phyloP scores from a whole-genome alignment of 768 basidiomycete species.

The Lactarius sanguifluus region DNA sequence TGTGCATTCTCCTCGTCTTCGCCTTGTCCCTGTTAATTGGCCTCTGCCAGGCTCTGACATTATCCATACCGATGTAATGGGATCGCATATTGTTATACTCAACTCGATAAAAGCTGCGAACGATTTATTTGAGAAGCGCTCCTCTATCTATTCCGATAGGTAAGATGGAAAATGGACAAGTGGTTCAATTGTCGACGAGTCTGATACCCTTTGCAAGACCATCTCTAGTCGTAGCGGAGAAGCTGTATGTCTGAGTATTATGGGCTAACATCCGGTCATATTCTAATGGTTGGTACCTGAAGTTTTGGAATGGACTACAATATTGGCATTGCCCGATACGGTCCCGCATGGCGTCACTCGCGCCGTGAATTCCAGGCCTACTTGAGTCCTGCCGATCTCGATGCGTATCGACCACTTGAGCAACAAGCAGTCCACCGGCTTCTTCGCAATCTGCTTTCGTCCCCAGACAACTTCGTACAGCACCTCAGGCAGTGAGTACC shows the following conservation, averaged over 20 bases:
- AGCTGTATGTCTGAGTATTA: background rate
- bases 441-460: background rate
- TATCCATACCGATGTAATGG: background rate
- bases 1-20: background rate
- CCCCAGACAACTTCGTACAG: background rate
- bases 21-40: background rate
- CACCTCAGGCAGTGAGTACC: constrained; percentile 6
- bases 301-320: background rate
- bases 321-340: background rate
- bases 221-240: background rate
- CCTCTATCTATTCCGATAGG: constrained; percentile 10
- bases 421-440: background rate
- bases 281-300: background rate
- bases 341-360: background rate
- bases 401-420: background rate
- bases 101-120: background rate
- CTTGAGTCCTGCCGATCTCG: background rate
- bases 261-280: background rate
- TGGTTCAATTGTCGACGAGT: background rate
- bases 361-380: background rate
- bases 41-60: background rate
- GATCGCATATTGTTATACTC: background rate
- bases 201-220: background rate
- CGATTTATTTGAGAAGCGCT: background rate
- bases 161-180: background rate